phyloP scores from a whole-genome alignment of 805 yeast species.

The Brettanomyces sp. region DNA sequence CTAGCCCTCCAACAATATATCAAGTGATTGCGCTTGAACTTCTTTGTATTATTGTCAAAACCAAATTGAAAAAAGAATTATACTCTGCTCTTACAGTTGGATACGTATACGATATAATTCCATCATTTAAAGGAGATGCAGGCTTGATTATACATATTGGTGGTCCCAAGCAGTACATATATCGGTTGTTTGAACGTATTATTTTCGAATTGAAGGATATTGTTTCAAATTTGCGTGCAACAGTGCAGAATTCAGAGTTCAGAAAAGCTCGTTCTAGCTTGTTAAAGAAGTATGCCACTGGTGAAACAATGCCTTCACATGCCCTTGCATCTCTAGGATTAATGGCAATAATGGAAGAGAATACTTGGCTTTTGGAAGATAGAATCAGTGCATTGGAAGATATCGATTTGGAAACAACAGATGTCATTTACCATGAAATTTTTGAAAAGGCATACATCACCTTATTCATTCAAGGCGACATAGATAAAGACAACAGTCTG shows the following conservation, averaged over 20 bases:
- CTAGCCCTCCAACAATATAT: conserved; percentile 24
- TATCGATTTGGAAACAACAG: conserved; percentile 29
- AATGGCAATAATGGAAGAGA: conserved; percentile 44
- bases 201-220: conserved; percentile 23
- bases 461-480: conserved; percentile 45
- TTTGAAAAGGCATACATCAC: conserved; percentile 25
- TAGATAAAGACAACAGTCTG: conserved; percentile 7
- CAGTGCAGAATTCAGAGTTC: conserved; percentile 27
- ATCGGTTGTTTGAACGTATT: conserved; percentile 25
- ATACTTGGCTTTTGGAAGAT: conserved; percentile 44
- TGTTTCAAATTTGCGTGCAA: conserved; percentile 4
- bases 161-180: conserved; percentile 40
- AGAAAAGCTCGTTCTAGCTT: conserved; percentile 38
- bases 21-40: conserved; percentile 45
- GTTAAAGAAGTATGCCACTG: conserved; percentile 36
- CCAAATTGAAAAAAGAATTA: conserved; percentile 28
- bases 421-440: conserved; percentile 21
- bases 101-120: conserved; percentile 45
- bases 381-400: conserved; percentile 49
- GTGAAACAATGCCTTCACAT: conserved; percentile 36
- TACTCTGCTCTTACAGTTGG: conserved; percentile 50
- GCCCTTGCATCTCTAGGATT: conserved; percentile 41
- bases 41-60: conserved; percentile 37
- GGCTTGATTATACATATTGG: conserved; percentile 42
- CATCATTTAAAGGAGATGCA: conserved; percentile 46